phyloP scores from a whole-genome alignment of 495 filamentous ascomycete species.

The Neurospora intermedia region DNA sequence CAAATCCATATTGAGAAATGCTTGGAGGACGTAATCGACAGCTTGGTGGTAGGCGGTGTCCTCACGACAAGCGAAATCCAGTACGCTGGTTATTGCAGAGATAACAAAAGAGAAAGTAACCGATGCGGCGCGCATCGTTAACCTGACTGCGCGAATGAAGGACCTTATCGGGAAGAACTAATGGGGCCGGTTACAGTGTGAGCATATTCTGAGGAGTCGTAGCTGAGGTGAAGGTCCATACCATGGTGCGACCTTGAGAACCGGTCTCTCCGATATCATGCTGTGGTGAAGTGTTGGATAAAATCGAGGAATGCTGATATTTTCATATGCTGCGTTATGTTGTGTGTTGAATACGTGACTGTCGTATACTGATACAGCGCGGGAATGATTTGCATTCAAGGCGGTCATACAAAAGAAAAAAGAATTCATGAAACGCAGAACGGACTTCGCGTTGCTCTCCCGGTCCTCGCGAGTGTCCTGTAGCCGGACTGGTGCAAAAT shows the following conservation, averaged over 20 bases:
- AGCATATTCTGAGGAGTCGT: not conserved
- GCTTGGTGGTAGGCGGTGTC: not conserved
- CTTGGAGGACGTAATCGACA: not conserved
- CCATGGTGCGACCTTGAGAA: not conserved
- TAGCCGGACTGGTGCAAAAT: not conserved
- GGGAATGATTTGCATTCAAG: not conserved
- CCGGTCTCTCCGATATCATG: not conserved
- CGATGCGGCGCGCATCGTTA: not conserved
- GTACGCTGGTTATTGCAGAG: not conserved
- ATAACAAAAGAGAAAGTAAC: not conserved
- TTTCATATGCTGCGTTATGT: not conserved
- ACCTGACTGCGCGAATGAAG: not conserved
- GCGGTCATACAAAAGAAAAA: too few relatives aligned
- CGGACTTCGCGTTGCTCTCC: not conserved
- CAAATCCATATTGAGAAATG: not conserved
- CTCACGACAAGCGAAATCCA: not conserved
- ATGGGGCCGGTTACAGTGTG: not conserved
- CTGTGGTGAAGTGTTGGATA: not conserved
- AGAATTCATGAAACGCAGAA: not conserved
- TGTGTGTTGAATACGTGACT: not conserved
- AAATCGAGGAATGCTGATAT: not conserved
- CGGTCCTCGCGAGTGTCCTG: not conserved
- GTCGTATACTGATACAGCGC: not conserved
- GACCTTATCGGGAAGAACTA: not conserved
- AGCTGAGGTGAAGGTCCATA: not conserved